Evolutionary conservation across 495 filamentous ascomycete genomes (phyloP), one percentile per base, ranked within the genome.

Genomic region (Astrothelium subdiscretum): DNA sequence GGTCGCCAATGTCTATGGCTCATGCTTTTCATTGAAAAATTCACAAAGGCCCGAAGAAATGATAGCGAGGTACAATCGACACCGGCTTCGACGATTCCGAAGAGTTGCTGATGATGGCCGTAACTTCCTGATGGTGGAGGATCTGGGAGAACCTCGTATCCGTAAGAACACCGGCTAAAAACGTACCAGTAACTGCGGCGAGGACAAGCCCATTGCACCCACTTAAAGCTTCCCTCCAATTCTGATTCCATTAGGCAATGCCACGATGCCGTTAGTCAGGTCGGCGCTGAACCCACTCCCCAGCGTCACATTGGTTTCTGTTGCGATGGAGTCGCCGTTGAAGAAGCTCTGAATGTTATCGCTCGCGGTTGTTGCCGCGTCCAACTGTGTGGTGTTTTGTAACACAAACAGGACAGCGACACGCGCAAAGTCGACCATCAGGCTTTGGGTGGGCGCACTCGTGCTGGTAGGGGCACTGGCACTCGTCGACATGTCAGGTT

Each of bases 351-450:
- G 83, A 26, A 90, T 69, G 1, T 70, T 68, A 15, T 66, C 69
- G 68, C 88, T 85, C 32, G 85, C 85, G 12, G 66, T 70, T 32
- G 81, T 78, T 6, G 87, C 87, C 31, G 69, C 71, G 20, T 70
- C 65, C 0, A 89, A 66, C 48, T 65, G 54, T 0, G 69, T 70
- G 29, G 80, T 74, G 60, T 82, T 73, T 59, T 88, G 85, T 8
- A 89, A 75, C 35, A 89, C 72, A 64, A 75, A 85, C 48, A 90
- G 73, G 5, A 90, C 79, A 0, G 77, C 78, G 11, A 86, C 76
- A 6, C 87, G 80, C 3, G 85, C 82, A 73, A 90, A 89, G 69
- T 90, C 86, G 1, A 87, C 70, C 2, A 78, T 75, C 0, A 8
- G 4, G 48, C 48, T 54, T 24, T 54, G 3, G 24, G 22, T 2